Evolutionary conservation across 306 rosid species (phyloP).

Genomic region (Rosa chinensis): DNA sequence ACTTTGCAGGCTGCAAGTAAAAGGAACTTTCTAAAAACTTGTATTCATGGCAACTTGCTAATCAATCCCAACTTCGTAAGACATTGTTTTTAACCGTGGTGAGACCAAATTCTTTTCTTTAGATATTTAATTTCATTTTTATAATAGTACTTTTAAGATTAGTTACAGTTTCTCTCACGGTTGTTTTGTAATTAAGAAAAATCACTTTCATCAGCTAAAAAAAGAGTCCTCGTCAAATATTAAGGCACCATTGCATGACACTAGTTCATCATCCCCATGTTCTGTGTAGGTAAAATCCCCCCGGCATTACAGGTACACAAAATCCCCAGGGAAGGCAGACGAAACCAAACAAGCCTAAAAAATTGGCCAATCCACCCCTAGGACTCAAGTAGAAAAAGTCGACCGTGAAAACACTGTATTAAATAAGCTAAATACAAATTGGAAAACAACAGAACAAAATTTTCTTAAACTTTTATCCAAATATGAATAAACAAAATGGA

Average conservation of each 20-base stretch:
- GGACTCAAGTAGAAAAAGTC: not conserved
- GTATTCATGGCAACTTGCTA: not conserved
- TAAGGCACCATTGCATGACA: not conserved
- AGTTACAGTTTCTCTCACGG: not conserved
- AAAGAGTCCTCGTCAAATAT: not conserved
- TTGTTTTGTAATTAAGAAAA: not conserved
- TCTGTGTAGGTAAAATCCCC: not conserved
- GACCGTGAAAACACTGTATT: not conserved
- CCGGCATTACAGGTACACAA: not conserved
- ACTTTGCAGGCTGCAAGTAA: conserved; percentile 79
- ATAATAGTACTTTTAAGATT: too few species aligned
- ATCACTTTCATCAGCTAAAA: not conserved
- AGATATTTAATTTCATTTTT: not conserved
- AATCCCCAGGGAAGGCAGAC: not conserved
- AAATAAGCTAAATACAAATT: not conserved
- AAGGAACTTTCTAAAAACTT: not conserved
- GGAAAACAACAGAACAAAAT: not conserved
- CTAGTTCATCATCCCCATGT: not conserved
- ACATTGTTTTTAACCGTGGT: not conserved
- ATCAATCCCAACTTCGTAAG: conserved; percentile 6
- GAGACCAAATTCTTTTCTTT: not conserved
- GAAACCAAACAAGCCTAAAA: not conserved
- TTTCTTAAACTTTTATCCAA: not conserved
- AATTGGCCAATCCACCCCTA: not conserved
- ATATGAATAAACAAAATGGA: not conserved